A percentile compares a stretch with the other conserved stretches of the same genome.
Conservation (phyloP, 257 asterid species). For the Nicotiana sylvestris region DNA sequence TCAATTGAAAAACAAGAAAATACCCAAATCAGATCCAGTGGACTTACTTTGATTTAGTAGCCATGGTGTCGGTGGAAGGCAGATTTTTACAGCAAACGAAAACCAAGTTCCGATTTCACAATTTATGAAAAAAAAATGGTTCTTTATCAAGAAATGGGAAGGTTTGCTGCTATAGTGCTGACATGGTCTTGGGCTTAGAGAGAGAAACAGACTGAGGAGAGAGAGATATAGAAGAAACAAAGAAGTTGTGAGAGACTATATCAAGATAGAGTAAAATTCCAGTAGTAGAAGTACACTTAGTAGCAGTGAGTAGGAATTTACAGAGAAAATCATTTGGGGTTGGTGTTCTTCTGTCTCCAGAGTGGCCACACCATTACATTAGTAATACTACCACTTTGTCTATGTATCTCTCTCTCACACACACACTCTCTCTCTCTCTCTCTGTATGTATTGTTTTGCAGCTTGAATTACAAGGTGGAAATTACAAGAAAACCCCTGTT, state of each 20-base stretch:
- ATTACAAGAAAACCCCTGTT: neutral
- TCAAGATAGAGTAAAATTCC: constrained; percentile 6
- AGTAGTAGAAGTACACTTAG: neutral
- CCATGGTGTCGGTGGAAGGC: constrained; percentile 37
- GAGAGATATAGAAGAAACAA: neutral
- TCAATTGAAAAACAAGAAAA: neutral
- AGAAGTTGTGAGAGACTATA: neutral
- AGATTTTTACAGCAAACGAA: constrained; percentile 2
- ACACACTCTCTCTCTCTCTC: neutral
- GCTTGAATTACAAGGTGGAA: neutral
- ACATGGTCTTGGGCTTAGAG: neutral
- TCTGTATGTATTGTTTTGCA: neutral
- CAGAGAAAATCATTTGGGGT: constrained; percentile 19
- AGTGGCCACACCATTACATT: constrained; percentile 12
- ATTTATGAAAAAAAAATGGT: neutral
- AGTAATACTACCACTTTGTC: neutral
- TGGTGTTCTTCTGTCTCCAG: constrained; percentile 15
- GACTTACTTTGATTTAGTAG: constrained; percentile 80
- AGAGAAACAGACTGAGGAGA: neutral
- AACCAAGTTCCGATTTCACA: neutral
- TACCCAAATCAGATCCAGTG: constrained; percentile 26
- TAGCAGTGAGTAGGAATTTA: constrained; percentile 11
- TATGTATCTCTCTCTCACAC: constrained; percentile 9
- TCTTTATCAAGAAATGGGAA: neutral
- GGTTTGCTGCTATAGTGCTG: constrained; percentile 16